Percentiles rank a stretch among this genome's conserved stretches.
Conservation (phyloP, 208 protist species). For the Crithidia thermophila region DNA sequence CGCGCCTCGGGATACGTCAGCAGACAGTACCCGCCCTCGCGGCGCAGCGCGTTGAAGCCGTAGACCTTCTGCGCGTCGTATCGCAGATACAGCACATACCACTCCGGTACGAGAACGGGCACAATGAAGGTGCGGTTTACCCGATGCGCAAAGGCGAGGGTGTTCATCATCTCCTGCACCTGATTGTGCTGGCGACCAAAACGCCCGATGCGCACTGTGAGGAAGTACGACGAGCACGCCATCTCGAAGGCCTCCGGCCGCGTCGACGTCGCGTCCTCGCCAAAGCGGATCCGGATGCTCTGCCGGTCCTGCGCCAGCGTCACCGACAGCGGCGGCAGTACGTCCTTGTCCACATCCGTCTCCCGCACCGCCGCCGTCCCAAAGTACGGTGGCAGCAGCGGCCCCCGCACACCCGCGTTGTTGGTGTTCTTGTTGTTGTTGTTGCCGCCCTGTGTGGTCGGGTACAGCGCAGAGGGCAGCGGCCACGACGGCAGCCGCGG, state of each 20-base stretch:
- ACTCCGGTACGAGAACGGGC: conserved; percentile 1
- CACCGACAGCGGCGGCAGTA: conserved; percentile 6
- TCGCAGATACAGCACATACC: not conserved
- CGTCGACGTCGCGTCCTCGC: not conserved
- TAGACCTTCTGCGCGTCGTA: conserved; percentile 11
- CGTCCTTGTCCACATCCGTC: conserved; percentile 15
- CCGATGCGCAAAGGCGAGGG: conserved; percentile 1
- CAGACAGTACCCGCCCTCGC: conserved; percentile 12
- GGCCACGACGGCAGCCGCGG: conserved; percentile 22
- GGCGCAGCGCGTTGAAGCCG: conserved; percentile 24
- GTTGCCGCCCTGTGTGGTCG: not conserved
- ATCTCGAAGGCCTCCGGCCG: not conserved
- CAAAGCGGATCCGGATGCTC: conserved; percentile 1
- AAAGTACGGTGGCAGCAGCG: conserved; percentile 7
- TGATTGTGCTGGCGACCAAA: conserved; percentile 23
- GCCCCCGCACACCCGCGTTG: too few relatives aligned
- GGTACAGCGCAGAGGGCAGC: not conserved
- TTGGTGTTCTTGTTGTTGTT: too few relatives aligned
- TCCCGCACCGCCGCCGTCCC: conserved; percentile 6
- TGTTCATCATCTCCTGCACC: conserved; percentile 19
- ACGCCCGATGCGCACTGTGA: conserved; percentile 15
- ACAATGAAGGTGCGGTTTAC: conserved; percentile 16
- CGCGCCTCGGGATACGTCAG: conserved; percentile 22
- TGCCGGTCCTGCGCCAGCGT: not conserved
- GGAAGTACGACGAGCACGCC: conserved; percentile 12